Evolutionary conservation across 176 grass and related monocot species (phyloP), one percentile per base, ranked within the genome.

Genomic region (Oryza meridionalis): DNA sequence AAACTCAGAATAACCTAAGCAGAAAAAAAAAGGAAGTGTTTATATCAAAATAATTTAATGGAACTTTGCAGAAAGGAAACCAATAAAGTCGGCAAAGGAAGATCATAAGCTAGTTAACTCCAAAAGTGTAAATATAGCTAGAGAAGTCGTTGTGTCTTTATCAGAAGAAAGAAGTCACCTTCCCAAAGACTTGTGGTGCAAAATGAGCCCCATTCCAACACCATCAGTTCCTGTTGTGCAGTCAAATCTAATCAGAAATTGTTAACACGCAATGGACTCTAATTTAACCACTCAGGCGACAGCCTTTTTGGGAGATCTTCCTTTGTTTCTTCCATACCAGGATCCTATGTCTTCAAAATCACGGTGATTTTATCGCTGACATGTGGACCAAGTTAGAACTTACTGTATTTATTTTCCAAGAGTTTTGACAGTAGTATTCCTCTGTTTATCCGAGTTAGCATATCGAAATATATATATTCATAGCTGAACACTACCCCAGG

Each of bases 171-270:
- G 76, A 77, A 90, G 93, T 87, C 84, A 99, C 96, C 84, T 99
- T 72, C 96, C 96, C 77, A 99, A 81, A 25, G 96, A 99, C 78
- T 86, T 96, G 88, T 99, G 96, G 88, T 96, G 96, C 81, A 94
- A 63, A 93, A 94, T 87, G 53, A 99, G 93, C 9, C 89, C 96
- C 83, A 89, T 88, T 81, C 96, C 93, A 13, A 92, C 81, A 51
- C 96, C 93, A 85, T 99, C 96, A 27, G n/a, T 80, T 65, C 96
- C 96, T 98, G 86, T 46, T 47, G 38, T 64, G 65, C 50, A 44
- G 38, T 53, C 64, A 70, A 43, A 76, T 79, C 4, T 11, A 19
- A 22, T 22, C 19, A 14, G 17, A 61, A 61, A 9, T 22, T 22
- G 17, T 66, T 59, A 77, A 29, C 4, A 19, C 43, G 5, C 27